Percentiles rank a stretch among this genome's conserved stretches.
These are phyloP conservation scores for Fusarium brevicatenulatum DNA, from an alignment of 2,329 filamentous ascomycete species.

Conservation along the genomic window DNA sequence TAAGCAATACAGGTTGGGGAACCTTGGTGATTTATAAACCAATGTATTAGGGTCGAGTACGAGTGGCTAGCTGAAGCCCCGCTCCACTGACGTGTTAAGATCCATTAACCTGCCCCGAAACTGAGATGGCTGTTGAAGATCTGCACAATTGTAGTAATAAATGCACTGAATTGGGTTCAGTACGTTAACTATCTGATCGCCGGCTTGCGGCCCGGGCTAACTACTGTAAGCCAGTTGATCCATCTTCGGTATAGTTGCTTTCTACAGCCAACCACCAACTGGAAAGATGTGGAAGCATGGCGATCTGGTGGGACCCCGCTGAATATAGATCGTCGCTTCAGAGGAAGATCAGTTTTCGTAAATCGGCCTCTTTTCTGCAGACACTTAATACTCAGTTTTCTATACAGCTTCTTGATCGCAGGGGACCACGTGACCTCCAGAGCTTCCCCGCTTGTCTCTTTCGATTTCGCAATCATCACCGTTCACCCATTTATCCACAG, in stretches of 20 bases:
- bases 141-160: neutral
- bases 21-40: neutral
- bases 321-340: neutral
- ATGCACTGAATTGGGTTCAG: neutral
- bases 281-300: accelerated
- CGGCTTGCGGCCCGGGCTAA: neutral
- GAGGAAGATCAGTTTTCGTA: accelerated
- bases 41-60: accelerated
- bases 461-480: accelerated
- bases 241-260: neutral
- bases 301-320: neutral
- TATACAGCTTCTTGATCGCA: neutral
- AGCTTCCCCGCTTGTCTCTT: neutral
- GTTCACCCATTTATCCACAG: too few relatives aligned
- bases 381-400: neutral
- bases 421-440: neutral
- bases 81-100: neutral
- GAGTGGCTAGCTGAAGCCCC: neutral
- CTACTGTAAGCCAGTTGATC: neutral
- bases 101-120: neutral
- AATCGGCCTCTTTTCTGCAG: neutral
- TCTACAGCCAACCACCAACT: neutral
- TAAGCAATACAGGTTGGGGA: accelerated
- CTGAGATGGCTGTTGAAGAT: neutral
- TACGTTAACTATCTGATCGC: neutral